A percentile compares a stretch with the other conserved stretches of the same genome.
These are phyloP conservation scores for Rhododendron ovatum DNA, from an alignment of 148 eudicot genomes.

Conservation along the genomic window DNA sequence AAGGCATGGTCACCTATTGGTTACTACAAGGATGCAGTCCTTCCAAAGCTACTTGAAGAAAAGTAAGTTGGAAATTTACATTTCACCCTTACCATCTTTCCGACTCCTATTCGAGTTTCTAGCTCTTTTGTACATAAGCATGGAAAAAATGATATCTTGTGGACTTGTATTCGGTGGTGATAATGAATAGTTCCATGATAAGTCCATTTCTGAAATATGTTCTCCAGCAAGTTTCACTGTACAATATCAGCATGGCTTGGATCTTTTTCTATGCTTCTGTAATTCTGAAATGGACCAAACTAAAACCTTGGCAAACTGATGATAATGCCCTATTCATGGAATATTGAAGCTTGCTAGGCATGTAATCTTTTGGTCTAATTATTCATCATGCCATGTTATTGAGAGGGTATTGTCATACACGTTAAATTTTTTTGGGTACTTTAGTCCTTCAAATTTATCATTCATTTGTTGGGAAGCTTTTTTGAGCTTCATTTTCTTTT, in stretches of 20 bases:
- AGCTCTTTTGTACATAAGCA: background rate
- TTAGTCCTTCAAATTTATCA: background rate
- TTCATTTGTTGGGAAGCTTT: background rate
- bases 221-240: background rate
- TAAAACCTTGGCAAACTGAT: background rate
- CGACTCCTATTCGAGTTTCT: background rate
- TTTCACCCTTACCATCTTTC: background rate
- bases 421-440: background rate
- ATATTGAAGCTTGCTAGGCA: background rate
- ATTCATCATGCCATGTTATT: background rate
- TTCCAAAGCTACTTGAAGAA: slow-evolving; percentile 93
- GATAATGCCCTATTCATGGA: background rate
- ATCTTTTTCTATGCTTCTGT: background rate
- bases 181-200: background rate
- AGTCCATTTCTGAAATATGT: background rate
- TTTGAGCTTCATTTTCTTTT: background rate
- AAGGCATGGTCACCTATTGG: slow-evolving; percentile 87
- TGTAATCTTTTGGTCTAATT: background rate
- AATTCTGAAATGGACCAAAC: background rate
- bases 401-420: background rate
- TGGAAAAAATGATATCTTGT: background rate
- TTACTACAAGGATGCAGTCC: slow-evolving; percentile 76
- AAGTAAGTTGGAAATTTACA: slow-evolving; percentile 46
- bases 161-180: background rate
- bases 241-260: background rate